A percentile compares a stretch with the other conserved stretches of the same genome.
These are phyloP conservation scores for Cucumis hystrix DNA, from an alignment of 306 rosid genomes.

Conservation along the genomic window DNA sequence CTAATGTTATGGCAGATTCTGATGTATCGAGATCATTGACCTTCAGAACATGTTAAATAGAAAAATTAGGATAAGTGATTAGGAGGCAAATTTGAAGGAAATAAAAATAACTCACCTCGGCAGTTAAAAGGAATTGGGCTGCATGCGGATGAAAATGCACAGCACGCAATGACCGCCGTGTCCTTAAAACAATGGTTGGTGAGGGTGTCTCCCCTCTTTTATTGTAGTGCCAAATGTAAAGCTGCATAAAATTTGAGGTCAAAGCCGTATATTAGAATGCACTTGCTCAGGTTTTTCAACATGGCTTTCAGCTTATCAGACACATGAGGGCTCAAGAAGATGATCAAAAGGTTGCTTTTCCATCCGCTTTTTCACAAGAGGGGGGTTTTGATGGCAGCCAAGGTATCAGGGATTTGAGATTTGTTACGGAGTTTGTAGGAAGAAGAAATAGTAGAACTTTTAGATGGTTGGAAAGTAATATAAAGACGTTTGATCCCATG, in stretches of 20 bases:
- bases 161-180: slow-evolving; percentile 84
- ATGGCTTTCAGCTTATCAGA: neutral
- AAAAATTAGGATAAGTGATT: slow-evolving; percentile 1
- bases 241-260: slow-evolving; percentile 28
- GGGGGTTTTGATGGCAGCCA: neutral
- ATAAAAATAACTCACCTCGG: slow-evolving; percentile 46
- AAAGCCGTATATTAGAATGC: slow-evolving; percentile 2
- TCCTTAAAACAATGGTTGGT: slow-evolving; percentile 71
- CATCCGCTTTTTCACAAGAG: neutral
- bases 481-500: neutral
- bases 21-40: slow-evolving; percentile 92
- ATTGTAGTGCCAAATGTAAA: slow-evolving; percentile 90
- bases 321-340: neutral
- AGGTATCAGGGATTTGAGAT: neutral
- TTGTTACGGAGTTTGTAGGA: neutral
- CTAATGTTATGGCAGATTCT: slow-evolving; percentile 76
- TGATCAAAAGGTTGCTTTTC: neutral
- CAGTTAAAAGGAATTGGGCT: slow-evolving; percentile 87
- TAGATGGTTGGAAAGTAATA: neutral
- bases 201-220: slow-evolving; percentile 65
- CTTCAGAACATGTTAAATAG: slow-evolving; percentile 28
- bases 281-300: neutral
- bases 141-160: slow-evolving; percentile 96
- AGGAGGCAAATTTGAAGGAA: slow-evolving; percentile 1
- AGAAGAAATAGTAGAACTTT: neutral